phyloP scores from a whole-genome alignment of 495 filamentous ascomycete species.

The Hypoxylon perforatum region DNA sequence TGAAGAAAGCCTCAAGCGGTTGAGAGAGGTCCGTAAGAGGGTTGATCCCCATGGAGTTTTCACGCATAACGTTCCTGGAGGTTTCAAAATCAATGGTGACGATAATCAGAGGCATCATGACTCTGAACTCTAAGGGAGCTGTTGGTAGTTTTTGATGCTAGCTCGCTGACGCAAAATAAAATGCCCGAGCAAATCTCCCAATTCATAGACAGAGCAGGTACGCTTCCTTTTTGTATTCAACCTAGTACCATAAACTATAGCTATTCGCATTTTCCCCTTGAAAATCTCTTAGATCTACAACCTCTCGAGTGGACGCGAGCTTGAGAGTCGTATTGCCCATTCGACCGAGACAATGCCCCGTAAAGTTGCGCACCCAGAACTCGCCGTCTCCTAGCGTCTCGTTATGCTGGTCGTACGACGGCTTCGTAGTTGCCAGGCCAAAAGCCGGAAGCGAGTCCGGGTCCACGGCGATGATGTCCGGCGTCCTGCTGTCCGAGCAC shows the following conservation, averaged over 20 bases:
- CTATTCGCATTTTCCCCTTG: neutral
- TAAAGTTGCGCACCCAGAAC: constrained; percentile 21
- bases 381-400: constrained; percentile 5
- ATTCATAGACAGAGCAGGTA: too few relatives aligned
- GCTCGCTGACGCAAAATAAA: too few relatives aligned
- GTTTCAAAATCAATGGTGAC: constrained; percentile 43
- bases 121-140: too few relatives aligned
- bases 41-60: constrained; percentile 61
- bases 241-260: neutral
- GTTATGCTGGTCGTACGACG: neutral
- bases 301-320: constrained; percentile 1
- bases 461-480: constrained; percentile 7
- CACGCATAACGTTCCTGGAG: constrained; percentile 49
- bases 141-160: too few relatives aligned
- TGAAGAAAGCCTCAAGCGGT: constrained; percentile 47
- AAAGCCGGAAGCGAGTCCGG: neutral
- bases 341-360: constrained; percentile 9
- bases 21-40: constrained; percentile 48
- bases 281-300: constrained; percentile 1
- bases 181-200: too few relatives aligned
- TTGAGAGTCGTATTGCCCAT: constrained; percentile 5
- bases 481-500: neutral
- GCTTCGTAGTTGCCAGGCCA: constrained; percentile 3
- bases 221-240: too few relatives aligned
- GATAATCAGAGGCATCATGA: too few relatives aligned